A percentile compares a stretch with the other conserved stretches of the same genome.
phyloP scores from a whole-genome alignment of 2,329 filamentous ascomycete genomes.

The Sporothrix mexicana region DNA sequence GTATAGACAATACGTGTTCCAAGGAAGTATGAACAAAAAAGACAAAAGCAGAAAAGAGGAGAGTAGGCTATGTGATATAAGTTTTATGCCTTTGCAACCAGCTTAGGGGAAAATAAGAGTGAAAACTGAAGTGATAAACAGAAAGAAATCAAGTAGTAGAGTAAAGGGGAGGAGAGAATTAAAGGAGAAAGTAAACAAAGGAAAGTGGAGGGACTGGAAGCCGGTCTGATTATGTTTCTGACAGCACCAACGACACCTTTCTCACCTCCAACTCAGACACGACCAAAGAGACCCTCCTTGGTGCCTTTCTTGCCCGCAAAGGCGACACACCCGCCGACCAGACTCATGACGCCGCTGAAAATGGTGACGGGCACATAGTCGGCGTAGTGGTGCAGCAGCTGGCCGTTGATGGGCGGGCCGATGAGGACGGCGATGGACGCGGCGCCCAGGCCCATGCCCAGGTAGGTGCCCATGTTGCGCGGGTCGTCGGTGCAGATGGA shows the following conservation, averaged over 20 bases:
- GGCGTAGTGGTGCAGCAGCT: constrained; percentile 48
- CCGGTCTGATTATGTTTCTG: neutral
- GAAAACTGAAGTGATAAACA: neutral
- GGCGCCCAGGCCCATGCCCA: constrained; percentile 52
- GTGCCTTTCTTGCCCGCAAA: constrained; percentile 39
- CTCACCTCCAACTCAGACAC: neutral
- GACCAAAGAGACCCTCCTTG: constrained; percentile 42
- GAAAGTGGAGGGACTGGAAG: neutral
- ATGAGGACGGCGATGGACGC: constrained; percentile 50
- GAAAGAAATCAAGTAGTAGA: neutral
- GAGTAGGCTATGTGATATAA: neutral
- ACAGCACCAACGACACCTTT: neutral
- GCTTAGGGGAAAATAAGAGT: neutral
- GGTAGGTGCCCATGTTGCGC: constrained; percentile 57
- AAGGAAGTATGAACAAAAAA: neutral
- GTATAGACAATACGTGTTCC: neutral
- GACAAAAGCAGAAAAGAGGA: neutral
- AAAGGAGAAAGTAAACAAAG: neutral
- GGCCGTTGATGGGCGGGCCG: constrained; percentile 55
- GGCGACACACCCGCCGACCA: constrained; percentile 41
- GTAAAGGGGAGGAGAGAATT: neutral
- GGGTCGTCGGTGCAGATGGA: constrained; percentile 50
- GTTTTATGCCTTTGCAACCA: neutral
- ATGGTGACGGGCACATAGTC: constrained; percentile 48
- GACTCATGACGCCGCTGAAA: constrained; percentile 48